phyloP scores from a whole-genome alignment of 2,329 filamentous ascomycete genomes.

The Lecanicillium sp. region DNA sequence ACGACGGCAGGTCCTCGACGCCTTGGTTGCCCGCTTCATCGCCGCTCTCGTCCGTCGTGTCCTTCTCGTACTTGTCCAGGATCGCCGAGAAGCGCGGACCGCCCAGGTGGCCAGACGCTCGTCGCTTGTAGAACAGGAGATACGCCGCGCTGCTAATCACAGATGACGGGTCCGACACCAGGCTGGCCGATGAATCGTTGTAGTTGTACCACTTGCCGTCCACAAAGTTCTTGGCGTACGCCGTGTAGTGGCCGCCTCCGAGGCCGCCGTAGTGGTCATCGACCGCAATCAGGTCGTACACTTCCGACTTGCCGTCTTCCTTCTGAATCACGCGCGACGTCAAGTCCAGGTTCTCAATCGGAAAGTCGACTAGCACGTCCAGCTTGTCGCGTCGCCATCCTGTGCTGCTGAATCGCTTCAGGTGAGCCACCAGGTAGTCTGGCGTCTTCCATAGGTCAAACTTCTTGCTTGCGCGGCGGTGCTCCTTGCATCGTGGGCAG shows the following conservation, averaged over 20 bases:
- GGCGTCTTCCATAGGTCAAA: slow-evolving; percentile 96
- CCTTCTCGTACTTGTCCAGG: slow-evolving; percentile 55
- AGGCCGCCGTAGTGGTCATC: slow-evolving; percentile 94
- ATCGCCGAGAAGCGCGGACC: slow-evolving; percentile 69
- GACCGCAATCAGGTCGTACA: slow-evolving; percentile 91
- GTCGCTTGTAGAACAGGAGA: slow-evolving; percentile 89
- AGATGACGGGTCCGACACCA: slow-evolving; percentile 50
- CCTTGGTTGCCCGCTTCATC: slow-evolving; percentile 34
- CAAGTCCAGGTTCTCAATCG: slow-evolving; percentile 79
- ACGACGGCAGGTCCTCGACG: slow-evolving; percentile 29
- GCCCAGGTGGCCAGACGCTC: slow-evolving; percentile 70
- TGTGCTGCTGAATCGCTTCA: slow-evolving; percentile 90
- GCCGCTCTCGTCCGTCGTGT: slow-evolving; percentile 41
- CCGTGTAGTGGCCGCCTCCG: slow-evolving; percentile 93
- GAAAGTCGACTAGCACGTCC: slow-evolving; percentile 86
- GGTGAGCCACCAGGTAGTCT: slow-evolving; percentile 88
- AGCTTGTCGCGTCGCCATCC: slow-evolving; percentile 83
- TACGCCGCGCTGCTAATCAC: slow-evolving; percentile 78
- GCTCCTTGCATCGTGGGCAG: slow-evolving; percentile 91
- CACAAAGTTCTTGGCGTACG: slow-evolving; percentile 86
- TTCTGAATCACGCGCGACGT: slow-evolving; percentile 71
- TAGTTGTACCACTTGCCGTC: slow-evolving; percentile 92
- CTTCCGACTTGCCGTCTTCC: slow-evolving; percentile 72
- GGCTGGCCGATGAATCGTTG: slow-evolving; percentile 75
- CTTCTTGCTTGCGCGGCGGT: slow-evolving; percentile 88